Evolutionary conservation across 306 rosid species (phyloP), one percentile per base, ranked within the genome.

Genomic region (Cicer pinnatifidum): DNA sequence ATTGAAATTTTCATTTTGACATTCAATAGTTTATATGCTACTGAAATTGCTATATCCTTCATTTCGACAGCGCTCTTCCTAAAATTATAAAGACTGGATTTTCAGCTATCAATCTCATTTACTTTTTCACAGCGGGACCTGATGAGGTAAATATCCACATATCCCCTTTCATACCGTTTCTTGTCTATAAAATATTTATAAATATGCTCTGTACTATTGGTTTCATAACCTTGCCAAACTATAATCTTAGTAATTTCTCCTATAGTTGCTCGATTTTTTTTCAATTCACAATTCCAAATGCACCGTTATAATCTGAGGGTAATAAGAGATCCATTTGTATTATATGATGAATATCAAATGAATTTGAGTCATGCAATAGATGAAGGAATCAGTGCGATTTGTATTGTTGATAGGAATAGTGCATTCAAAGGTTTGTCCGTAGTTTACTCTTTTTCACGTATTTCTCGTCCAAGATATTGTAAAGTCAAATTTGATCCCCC

Each of bases 41-140:
- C 35, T 82, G 58, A 71, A 71, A 73, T 83, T 61, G 67, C 53
- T 46, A 60, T 76, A 40, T 60, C 67, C 33, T 67, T 81, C 80
- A 41, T 73, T 82, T 67, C 46, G 37, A 70, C 96, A 95, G 99
- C 78, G 93, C 82, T 68, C 97, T 95, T 83, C 69, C 93, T 48
- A 95, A 95, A 93, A 95, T 95, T 75, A 92, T 95, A 80, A 95
- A 92, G 93, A 95, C 91, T 54, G 97, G 99, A 71, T 95, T 95
- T 85, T 48, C 97, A 13, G 91, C 99, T 4, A 95, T 95, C 86
- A 95, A 95, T 87, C 99, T 95, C 82, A 95, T 92, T 72, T 95
- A 95, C 93, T 95, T 95, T 67, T 95, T 95, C 93, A 95, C 99
- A 1, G 99, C 99, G 0, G 97, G 99, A 37, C 96, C 99, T 73